Base-by-base conservation (phyloP, 2,329 filamentous ascomycete genomes). In the Claviceps sp. region DNA sequence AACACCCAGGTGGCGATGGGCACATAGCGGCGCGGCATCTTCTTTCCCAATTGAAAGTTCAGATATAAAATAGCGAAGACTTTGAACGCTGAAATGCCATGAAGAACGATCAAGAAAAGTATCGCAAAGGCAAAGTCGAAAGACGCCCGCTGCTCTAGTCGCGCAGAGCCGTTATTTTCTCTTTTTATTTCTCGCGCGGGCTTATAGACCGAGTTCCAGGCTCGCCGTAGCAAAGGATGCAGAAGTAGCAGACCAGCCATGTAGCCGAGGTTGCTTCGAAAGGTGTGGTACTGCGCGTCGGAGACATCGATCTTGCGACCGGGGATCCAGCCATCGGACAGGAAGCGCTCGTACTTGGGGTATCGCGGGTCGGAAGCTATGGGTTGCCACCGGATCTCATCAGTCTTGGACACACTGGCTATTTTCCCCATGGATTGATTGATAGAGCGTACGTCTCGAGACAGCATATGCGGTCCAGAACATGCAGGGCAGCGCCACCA, bases 221-320 rank as follows among this genome's bases (percentile, higher is more conserved):
- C 61, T 56, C 76, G 82, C 56, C 93, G 83, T 53, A 91, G 69
- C 3, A 95, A 64, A 1, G 90, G 91, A 65, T 98, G 93, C 44
- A 89, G 67, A 26, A 86, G 58, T 14, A 97, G 70, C 5, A 97
- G 78, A 9, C 82, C 58, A 8, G 79, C 74, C 66, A 97, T 82
- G 64, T 86, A 88, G 2, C 88, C 90, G 39, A 97, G 76, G 62
- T 97, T 97, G 55, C 78, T 73, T 58, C 94, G 83, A 64, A 98
- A 96, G 39, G 80, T 82, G 53, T 77, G 73, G 68, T 97, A 98
- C 67, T 98, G 93, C 36, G 78, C 68, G 69, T 98, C 93, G 40
- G 89, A 93, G 56, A 89, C 82, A 69, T 98, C 93, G 56, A 97
- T 88, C 76, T 88, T 88, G 53, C 91, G 85, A 26, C 91, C 91